Conservation (phyloP, 805 yeast species). For the Tetrapisispora iriomotensis region DNA sequence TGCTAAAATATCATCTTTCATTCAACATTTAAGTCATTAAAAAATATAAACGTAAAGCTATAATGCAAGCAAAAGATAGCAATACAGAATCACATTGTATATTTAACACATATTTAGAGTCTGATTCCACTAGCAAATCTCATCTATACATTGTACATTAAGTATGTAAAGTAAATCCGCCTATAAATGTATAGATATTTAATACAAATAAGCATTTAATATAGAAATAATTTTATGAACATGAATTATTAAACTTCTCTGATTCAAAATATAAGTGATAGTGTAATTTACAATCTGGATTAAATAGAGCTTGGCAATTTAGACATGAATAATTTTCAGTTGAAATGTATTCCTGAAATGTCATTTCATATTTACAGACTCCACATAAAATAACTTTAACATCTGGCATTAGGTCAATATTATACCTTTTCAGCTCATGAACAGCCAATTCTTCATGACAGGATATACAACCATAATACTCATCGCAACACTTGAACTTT, state of each 20-base stretch:
- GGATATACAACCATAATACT: conserved; percentile 23
- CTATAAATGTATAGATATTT: no score
- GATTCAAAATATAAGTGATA: conserved; percentile 22
- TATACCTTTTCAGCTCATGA: conserved; percentile 13
- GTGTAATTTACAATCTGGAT: conserved; percentile 28
- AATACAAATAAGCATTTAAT: no score
- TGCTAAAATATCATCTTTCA: no score
- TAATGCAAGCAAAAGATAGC: no score
- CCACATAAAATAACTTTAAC: conserved; percentile 24
- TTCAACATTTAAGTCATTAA: no score
- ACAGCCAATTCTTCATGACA: conserved; percentile 19
- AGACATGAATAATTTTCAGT: conserved; percentile 10
- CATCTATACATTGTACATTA: no score
- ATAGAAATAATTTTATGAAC: no score
- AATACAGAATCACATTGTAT: no score
- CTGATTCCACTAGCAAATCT: no score
- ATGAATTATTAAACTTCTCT: neutral
- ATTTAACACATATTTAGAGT: no score
- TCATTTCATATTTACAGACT: conserved; percentile 20
- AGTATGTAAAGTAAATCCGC: no score
- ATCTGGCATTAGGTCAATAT: conserved; percentile 5
- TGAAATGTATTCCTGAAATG: conserved; percentile 17
- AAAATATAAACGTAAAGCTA: no score
- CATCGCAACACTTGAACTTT: conserved; percentile 22
- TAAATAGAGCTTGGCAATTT: conserved; percentile 18